Conservation (phyloP, 345 rosid species). For the Eutrema yunnanense region DNA sequence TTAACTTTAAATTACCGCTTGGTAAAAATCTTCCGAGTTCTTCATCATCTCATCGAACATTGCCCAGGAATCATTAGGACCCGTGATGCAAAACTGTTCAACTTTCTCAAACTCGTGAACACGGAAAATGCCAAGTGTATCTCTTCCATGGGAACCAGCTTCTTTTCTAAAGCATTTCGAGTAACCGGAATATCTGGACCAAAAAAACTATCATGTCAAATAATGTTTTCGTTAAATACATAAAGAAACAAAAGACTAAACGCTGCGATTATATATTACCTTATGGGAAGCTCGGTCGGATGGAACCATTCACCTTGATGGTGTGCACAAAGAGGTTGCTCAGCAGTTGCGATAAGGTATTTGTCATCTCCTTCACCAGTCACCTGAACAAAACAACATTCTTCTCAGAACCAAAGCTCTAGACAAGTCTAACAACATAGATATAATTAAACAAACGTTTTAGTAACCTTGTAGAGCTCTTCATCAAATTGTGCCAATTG, state of each 20-base stretch:
- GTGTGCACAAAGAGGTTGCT: constrained; percentile 86
- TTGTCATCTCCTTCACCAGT: constrained; percentile 95
- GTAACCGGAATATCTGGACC: constrained; percentile 77
- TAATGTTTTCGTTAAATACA: neutral
- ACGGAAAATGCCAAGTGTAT: constrained; percentile 89
- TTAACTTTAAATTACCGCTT: constrained; percentile 30
- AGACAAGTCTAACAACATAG: neutral
- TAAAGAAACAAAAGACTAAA: neutral
- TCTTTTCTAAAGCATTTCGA: constrained; percentile 93
- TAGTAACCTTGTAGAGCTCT: constrained; percentile 76
- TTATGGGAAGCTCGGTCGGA: constrained; percentile 71
- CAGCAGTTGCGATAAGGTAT: constrained; percentile 93
- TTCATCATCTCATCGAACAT: constrained; percentile 90
- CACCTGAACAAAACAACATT: constrained; percentile 39
- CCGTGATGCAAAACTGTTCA: constrained; percentile 88
- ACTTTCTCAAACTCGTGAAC: constrained; percentile 96
- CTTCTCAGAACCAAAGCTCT: neutral
- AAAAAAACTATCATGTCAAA: neutral
- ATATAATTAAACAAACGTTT: no score
- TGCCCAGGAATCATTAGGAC: constrained; percentile 84
- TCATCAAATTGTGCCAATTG: constrained; percentile 90
- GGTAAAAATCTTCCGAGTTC: constrained; percentile 81
- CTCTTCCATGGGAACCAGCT: constrained; percentile 96
- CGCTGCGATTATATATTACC: constrained; percentile 25
- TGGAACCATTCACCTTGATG: constrained; percentile 89